These are phyloP conservation scores for Postia placenta DNA, from an alignment of 768 basidiomycete genomes.

Conservation along the genomic window DNA sequence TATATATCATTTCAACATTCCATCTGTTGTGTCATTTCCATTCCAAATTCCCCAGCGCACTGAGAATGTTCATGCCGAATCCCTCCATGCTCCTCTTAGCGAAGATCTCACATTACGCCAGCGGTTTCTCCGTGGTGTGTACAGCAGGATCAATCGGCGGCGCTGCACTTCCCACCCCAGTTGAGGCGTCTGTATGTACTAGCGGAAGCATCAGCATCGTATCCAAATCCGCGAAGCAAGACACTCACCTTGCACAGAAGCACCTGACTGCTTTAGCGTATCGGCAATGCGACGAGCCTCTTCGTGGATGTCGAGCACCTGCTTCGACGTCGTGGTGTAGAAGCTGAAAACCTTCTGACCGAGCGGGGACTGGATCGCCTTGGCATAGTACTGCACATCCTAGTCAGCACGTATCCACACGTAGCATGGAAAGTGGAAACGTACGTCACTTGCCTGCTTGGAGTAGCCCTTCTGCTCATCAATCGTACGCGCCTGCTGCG, in stretches of 20 bases:
- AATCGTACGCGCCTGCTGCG: constrained; percentile 62
- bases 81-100: no score
- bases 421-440: constrained; percentile 6
- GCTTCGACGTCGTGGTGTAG: constrained; percentile 86
- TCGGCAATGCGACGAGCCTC: constrained; percentile 81
- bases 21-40: no score
- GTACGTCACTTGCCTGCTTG: constrained; percentile 63
- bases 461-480: constrained; percentile 79
- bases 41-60: no score
- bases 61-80: no score
- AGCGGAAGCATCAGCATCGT: not conserved
- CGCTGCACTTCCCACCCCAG: constrained; percentile 16
- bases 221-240: not conserved
- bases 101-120: no score
- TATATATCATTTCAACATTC: no score
- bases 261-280: constrained; percentile 38
- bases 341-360: constrained; percentile 75
- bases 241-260: not conserved
- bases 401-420: not conserved
- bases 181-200: constrained; percentile 5
- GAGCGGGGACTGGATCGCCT: constrained; percentile 66
- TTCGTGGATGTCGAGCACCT: constrained; percentile 87
- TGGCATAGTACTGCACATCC: constrained; percentile 60
- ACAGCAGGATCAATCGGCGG: constrained; percentile 17
- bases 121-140: constrained; percentile 6